phyloP scores from a whole-genome alignment of 2,329 filamentous ascomycete genomes.

The Lasiodiplodia sp. region DNA sequence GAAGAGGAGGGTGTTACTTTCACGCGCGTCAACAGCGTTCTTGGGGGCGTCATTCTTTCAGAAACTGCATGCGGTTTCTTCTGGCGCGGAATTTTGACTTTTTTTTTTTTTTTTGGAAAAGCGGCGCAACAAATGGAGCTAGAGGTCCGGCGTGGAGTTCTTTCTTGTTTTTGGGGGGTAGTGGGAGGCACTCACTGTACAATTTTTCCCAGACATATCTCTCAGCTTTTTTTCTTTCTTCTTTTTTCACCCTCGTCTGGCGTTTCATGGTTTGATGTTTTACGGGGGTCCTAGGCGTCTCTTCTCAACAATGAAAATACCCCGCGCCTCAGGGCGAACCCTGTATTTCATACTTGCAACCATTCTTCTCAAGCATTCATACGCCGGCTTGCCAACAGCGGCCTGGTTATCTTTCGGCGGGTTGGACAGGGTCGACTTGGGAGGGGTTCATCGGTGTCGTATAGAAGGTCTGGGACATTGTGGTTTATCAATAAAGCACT shows the following conservation, averaged over 20 bases:
- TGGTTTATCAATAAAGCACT: conserved; percentile 13
- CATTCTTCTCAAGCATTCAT: not conserved
- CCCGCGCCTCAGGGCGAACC: conserved; percentile 10
- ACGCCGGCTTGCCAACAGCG: not conserved
- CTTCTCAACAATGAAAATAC: conserved; percentile 13
- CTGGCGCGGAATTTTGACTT: not conserved
- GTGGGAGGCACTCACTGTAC: conserved; percentile 15
- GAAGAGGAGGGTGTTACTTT: not conserved
- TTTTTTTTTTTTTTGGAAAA: too few species aligned
- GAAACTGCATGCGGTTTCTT: not conserved
- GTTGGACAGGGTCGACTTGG: not conserved
- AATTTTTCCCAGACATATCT: not conserved
- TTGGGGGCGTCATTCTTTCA: not conserved
- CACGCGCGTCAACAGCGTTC: not conserved
- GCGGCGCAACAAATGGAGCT: not conserved
- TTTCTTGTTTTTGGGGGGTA: not conserved
- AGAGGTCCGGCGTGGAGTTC: not conserved
- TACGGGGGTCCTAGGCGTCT: not conserved
- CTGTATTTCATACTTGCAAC: not conserved
- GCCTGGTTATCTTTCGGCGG: not conserved
- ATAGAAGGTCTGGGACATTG: not conserved
- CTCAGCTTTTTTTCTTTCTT: not conserved
- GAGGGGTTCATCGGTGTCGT: not conserved
- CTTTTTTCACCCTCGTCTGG: not conserved
- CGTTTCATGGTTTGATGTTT: not conserved